phyloP scores from a whole-genome alignment of 768 basidiomycete species.

The Paxillus involutus region DNA sequence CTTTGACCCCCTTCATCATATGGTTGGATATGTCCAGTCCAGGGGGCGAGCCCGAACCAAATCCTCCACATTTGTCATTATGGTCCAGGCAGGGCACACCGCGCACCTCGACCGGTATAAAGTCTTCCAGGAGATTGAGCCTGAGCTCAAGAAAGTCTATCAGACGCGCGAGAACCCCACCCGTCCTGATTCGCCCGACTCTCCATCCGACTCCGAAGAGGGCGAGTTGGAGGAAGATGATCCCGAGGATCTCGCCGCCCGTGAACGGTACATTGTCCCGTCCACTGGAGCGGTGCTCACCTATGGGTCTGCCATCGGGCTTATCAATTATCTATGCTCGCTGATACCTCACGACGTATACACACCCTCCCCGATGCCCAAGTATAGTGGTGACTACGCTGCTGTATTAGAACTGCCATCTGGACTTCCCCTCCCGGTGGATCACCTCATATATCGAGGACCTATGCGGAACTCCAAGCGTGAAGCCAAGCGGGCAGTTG shows the following conservation, averaged over 20 bases:
- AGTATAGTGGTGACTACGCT: conserved; percentile 60
- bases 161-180: conserved; percentile 45
- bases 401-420: conserved; percentile 64
- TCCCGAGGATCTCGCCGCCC: conserved; percentile 55
- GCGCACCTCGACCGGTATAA: conserved; percentile 59
- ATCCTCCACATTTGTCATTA: conserved; percentile 75
- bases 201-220: conserved; percentile 26
- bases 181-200: conserved; percentile 26
- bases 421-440: conserved; percentile 56
- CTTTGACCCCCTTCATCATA: conserved; percentile 78
- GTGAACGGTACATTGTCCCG: conserved; percentile 74
- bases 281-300: conserved; percentile 78
- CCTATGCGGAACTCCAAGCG: conserved; percentile 65
- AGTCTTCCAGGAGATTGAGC: conserved; percentile 58
- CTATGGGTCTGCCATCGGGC: conserved; percentile 68
- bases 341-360: conserved; percentile 73
- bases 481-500: conserved; percentile 81
- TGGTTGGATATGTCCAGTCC: conserved; percentile 88
- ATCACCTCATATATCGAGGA: conserved; percentile 57
- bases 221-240: conserved; percentile 45
- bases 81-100: conserved; percentile 66
- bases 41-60: conserved; percentile 82
- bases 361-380: conserved; percentile 59
- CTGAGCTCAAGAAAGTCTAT: conserved; percentile 62
- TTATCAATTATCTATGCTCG: conserved; percentile 76